Conservation (phyloP, 192 early-diverging fungal species). For the Coemansia sp. region DNA sequence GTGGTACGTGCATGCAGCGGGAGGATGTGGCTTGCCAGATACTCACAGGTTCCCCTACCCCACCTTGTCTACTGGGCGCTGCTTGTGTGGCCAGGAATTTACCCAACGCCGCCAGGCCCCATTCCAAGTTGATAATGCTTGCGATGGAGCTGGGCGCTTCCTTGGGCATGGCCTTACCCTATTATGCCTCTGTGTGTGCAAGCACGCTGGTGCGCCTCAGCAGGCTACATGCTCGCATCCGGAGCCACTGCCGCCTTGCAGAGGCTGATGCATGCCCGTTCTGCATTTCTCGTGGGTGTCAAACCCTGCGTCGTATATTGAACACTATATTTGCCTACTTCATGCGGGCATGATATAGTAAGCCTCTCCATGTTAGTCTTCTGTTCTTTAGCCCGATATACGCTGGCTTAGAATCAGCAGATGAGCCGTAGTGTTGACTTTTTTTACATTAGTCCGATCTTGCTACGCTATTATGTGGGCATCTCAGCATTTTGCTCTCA, state of each 20-base stretch:
- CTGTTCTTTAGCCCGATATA: conserved; percentile 1
- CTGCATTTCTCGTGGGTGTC: not conserved
- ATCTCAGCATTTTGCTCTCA: not conserved
- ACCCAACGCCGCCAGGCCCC: no score
- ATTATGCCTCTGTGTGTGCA: no score
- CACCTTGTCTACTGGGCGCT: no score
- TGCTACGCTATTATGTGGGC: not conserved
- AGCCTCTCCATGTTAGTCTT: conserved; percentile 7
- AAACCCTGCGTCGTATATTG: conserved; percentile 12
- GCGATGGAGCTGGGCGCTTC: no score
- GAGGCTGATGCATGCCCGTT: not conserved
- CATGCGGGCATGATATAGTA: conserved; percentile 14
- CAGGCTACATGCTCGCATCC: not conserved
- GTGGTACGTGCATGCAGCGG: no score
- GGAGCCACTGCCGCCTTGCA: not conserved
- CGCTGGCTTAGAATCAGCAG: conserved; percentile 3
- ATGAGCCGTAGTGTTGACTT: not conserved
- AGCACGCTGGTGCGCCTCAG: no score
- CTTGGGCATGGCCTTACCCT: no score
- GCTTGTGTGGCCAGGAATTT: no score
- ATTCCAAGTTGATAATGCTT: no score
- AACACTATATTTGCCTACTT: conserved; percentile 19
- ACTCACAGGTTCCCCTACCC: no score
- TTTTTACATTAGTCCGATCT: not conserved
- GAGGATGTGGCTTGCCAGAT: no score